Percentiles rank a stretch among this genome's conserved stretches.
These are phyloP conservation scores for Penicillium maclennaniae DNA, from an alignment of 495 filamentous ascomycete genomes.

Conservation along the genomic window DNA sequence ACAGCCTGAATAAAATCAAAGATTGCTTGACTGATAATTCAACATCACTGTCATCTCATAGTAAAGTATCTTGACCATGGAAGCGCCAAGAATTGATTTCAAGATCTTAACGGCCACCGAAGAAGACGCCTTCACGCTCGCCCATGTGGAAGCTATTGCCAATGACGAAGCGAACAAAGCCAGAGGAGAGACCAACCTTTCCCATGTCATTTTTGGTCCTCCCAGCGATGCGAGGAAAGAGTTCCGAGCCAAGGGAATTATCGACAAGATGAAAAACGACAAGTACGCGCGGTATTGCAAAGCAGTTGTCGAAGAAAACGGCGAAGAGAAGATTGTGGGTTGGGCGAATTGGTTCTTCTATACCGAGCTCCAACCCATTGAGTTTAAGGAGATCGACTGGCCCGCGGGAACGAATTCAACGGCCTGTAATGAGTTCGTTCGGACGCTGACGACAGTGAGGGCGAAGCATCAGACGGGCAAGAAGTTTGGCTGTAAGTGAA, in stretches of 20 bases:
- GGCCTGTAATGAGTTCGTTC: constrained; percentile 4
- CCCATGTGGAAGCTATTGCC: constrained; percentile 4
- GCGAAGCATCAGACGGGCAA: constrained; percentile 11
- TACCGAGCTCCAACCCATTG: constrained; percentile 4
- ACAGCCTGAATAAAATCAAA: background rate
- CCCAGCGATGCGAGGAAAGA: background rate
- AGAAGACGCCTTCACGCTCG: constrained; percentile 8
- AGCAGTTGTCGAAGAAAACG: constrained; percentile 4
- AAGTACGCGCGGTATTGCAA: constrained; percentile 2
- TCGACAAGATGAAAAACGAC: constrained; percentile 3
- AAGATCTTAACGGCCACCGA: constrained; percentile 10
- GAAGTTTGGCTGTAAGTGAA: constrained; percentile 6
- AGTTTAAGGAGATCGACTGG: constrained; percentile 10
- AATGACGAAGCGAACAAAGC: background rate
- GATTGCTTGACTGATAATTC: background rate
- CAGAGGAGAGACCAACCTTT: background rate
- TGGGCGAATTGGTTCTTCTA: constrained; percentile 8
- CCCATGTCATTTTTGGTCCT: constrained; percentile 5
- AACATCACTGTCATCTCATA: background rate
- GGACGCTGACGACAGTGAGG: background rate
- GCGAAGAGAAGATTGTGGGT: constrained; percentile 8
- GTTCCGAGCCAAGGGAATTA: constrained; percentile 4
- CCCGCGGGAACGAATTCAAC: background rate
- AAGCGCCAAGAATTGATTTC: background rate
- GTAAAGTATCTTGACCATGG: background rate